These are phyloP conservation scores for Rhodotorula sp. DNA, from an alignment of 1,284 basidiomycete genomes.

Conservation along the genomic window DNA sequence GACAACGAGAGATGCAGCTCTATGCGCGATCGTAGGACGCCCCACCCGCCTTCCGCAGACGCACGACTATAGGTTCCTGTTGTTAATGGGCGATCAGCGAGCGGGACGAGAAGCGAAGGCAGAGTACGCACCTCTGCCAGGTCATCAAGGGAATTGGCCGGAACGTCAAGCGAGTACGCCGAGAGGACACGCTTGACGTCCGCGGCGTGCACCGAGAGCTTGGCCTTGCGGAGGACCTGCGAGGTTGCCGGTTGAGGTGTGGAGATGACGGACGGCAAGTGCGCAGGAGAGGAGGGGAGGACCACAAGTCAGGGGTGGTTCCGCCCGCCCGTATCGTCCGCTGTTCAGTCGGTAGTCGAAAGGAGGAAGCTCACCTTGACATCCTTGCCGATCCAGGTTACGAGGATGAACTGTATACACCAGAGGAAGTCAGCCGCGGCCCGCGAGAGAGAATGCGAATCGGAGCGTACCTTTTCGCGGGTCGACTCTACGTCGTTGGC, in stretches of 20 bases:
- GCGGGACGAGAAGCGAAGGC: neutral
- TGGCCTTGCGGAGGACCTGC: conserved; percentile 39
- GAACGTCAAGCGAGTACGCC: conserved; percentile 36
- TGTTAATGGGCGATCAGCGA: neutral
- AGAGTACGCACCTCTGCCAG: conserved; percentile 25
- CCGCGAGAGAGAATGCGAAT: too few relatives aligned
- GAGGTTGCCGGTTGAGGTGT: too few relatives aligned
- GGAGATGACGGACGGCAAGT: too few relatives aligned
- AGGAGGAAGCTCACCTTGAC: neutral
- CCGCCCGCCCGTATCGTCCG: too few relatives aligned
- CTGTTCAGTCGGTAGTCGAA: too few relatives aligned
- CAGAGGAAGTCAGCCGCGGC: neutral
- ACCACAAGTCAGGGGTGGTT: too few relatives aligned
- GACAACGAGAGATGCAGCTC: neutral
- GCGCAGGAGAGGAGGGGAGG: neutral
- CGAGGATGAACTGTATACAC: conserved; percentile 35
- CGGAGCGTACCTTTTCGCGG: conserved; percentile 29
- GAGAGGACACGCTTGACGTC: conserved; percentile 37
- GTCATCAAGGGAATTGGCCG: conserved; percentile 32
- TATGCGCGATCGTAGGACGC: conserved; percentile 40
- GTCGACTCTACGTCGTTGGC: conserved; percentile 41
- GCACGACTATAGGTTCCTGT: conserved; percentile 35
- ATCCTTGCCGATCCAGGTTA: conserved; percentile 26
- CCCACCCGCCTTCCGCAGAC: conserved; percentile 39
- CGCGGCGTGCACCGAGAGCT: conserved; percentile 34